These are phyloP conservation scores for Metarhizium album DNA, from an alignment of 2,329 filamentous ascomycete genomes.

Conservation along the genomic window DNA sequence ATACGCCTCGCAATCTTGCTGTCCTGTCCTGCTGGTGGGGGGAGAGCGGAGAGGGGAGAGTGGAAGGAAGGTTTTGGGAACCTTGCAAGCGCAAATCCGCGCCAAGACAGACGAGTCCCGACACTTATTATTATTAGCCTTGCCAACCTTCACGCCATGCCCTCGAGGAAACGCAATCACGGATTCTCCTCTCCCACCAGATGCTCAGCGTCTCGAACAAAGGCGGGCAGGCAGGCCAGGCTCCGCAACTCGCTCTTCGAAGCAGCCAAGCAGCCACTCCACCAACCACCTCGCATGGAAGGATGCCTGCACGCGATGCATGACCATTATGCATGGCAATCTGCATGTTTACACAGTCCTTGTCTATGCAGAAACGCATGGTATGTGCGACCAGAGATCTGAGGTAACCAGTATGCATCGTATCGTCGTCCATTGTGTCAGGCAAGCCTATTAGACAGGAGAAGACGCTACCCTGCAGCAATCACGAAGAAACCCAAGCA, in stretches of 20 bases:
- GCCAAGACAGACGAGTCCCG: conserved; percentile 5
- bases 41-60: not conserved
- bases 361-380: not conserved
- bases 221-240: too few species aligned
- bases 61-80: not conserved
- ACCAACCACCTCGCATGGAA: too few species aligned
- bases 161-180: not conserved
- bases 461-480: too few species aligned
- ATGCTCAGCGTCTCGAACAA: not conserved
- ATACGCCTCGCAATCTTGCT: too few species aligned
- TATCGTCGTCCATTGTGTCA: too few species aligned
- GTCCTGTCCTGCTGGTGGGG: not conserved
- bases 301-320: not conserved
- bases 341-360: not conserved
- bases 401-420: not conserved
- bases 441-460: too few species aligned
- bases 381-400: not conserved
- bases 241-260: too few species aligned
- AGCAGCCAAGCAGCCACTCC: too few species aligned
- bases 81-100: conserved; percentile 8
- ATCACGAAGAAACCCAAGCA: too few species aligned
- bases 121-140: too few species aligned
- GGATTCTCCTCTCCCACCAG: not conserved
- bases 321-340: not conserved
- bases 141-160: not conserved